phyloP scores from a whole-genome alignment of 2,329 filamentous ascomycete species.

The Colletotrichum sp. region DNA sequence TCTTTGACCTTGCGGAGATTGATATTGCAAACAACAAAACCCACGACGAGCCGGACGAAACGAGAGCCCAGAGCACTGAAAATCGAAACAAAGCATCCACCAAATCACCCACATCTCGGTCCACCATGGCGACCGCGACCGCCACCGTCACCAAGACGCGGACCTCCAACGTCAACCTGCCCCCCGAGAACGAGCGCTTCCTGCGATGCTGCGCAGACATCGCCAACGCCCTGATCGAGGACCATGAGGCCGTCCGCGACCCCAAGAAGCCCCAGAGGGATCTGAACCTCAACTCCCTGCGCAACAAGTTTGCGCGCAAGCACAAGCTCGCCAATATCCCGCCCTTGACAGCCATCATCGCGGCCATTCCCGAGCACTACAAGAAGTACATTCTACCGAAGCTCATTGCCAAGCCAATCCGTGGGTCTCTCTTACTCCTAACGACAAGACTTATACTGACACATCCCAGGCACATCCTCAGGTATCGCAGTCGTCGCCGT shows the following conservation, averaged over 20 bases:
- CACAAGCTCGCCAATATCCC: constrained; percentile 88
- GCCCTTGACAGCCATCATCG: constrained; percentile 94
- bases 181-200: constrained; percentile 93
- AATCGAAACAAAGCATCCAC: neutral
- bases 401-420: constrained; percentile 94
- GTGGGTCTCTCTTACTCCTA: constrained; percentile 49
- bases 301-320: constrained; percentile 90
- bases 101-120: neutral
- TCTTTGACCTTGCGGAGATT: neutral
- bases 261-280: constrained; percentile 77
- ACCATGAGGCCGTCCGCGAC: constrained; percentile 84
- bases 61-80: too few species aligned
- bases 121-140: constrained; percentile 57
- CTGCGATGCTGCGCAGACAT: constrained; percentile 95
- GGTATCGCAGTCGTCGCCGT: constrained; percentile 98
- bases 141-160: constrained; percentile 60
- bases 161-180: constrained; percentile 77
- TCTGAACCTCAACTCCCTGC: constrained; percentile 89
- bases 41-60: neutral
- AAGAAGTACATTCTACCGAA: constrained; percentile 99
- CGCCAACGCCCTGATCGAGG: constrained; percentile 90
- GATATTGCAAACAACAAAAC: neutral
- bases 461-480: constrained; percentile 76
- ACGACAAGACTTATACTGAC: neutral
- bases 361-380: constrained; percentile 98